Percentiles rank a stretch among this genome's conserved stretches.
phyloP scores from a whole-genome alignment of 1,284 basidiomycete genomes.

The Filobasidium uniguttulatum region DNA sequence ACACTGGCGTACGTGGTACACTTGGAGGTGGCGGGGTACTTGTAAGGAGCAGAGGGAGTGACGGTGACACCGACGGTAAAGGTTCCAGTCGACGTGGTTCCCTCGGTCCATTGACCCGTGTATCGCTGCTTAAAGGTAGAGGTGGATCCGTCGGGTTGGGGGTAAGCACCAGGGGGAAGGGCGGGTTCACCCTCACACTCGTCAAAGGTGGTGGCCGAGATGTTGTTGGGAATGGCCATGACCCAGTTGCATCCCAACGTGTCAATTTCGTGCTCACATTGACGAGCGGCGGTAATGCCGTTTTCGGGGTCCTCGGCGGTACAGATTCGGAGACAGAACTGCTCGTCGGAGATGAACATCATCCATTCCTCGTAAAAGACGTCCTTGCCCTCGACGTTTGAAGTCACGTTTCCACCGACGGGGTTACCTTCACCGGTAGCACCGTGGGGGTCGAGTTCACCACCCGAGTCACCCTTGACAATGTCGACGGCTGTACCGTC shows the following conservation, averaged over 20 bases:
- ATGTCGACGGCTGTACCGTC: conserved; percentile 40
- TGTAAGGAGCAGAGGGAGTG: conserved; percentile 29
- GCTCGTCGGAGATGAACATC: conserved; percentile 37
- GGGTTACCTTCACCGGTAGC: conserved; percentile 40
- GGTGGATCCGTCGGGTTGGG: conserved; percentile 25
- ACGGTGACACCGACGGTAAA: conserved; percentile 33
- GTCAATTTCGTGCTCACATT: conserved; percentile 36
- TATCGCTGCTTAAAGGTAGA: conserved; percentile 38
- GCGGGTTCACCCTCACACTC: conserved; percentile 37
- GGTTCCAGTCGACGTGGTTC: conserved; percentile 4
- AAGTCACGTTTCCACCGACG: conserved; percentile 43
- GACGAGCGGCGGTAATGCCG: conserved; percentile 12
- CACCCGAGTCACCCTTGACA: conserved; percentile 34
- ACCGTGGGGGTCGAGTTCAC: conserved; percentile 42
- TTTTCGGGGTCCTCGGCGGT: conserved; percentile 27
- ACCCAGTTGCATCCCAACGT: conserved; percentile 39
- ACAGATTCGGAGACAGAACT: conserved; percentile 39
- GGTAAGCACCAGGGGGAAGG: conserved; percentile 34
- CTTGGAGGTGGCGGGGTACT: conserved; percentile 33
- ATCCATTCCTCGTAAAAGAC: conserved; percentile 44
- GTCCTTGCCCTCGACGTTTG: conserved; percentile 40
- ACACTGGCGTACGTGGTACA: conserved; percentile 35
- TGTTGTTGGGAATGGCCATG: conserved; percentile 38
- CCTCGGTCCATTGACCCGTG: conserved; percentile 32
- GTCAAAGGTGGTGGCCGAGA: conserved; percentile 35